These are phyloP conservation scores for Collybiopsis luxurians DNA, from an alignment of 768 basidiomycete genomes.

Conservation along the genomic window DNA sequence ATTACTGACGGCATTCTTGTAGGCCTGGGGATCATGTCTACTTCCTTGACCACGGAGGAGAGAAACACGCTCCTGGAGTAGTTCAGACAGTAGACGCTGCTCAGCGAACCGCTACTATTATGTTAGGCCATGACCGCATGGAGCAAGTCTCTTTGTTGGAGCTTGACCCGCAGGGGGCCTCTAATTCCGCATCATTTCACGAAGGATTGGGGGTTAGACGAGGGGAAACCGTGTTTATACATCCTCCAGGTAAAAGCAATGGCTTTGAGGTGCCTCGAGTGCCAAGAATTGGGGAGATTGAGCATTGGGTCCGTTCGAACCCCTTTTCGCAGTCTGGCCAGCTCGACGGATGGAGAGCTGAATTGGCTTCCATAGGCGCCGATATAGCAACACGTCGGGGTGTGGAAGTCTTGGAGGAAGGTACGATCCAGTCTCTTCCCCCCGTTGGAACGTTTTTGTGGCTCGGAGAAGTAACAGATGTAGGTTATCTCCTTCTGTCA, in stretches of 20 bases:
- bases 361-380: slow-evolving; percentile 64
- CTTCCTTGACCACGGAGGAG: slow-evolving; percentile 76
- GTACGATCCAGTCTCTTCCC: slow-evolving; percentile 39
- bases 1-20: too few relatives aligned
- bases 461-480: slow-evolving; percentile 86
- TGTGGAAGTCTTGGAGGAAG: slow-evolving; percentile 34
- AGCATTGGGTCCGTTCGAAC: slow-evolving; percentile 70
- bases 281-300: slow-evolving; percentile 83
- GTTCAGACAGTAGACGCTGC: slow-evolving; percentile 74
- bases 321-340: slow-evolving; percentile 44
- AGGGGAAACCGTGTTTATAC: slow-evolving; percentile 84
- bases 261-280: slow-evolving; percentile 67
- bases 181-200: slow-evolving; percentile 43
- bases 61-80: slow-evolving; percentile 55
- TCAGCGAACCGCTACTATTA: slow-evolving; percentile 69
- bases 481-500: slow-evolving; percentile 24
- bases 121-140: slow-evolving; percentile 48
- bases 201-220: slow-evolving; percentile 78
- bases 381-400: slow-evolving; percentile 48
- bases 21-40: slow-evolving; percentile 93
- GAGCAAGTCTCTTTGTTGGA: slow-evolving; percentile 83
- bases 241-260: slow-evolving; percentile 67
- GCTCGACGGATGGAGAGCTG: slow-evolving; percentile 68
- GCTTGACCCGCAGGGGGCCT: slow-evolving; percentile 80
- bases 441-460: slow-evolving; percentile 52